These are phyloP conservation scores for Fusarium fracticaudum DNA, from an alignment of 2,329 filamentous ascomycete genomes.

Conservation along the genomic window DNA sequence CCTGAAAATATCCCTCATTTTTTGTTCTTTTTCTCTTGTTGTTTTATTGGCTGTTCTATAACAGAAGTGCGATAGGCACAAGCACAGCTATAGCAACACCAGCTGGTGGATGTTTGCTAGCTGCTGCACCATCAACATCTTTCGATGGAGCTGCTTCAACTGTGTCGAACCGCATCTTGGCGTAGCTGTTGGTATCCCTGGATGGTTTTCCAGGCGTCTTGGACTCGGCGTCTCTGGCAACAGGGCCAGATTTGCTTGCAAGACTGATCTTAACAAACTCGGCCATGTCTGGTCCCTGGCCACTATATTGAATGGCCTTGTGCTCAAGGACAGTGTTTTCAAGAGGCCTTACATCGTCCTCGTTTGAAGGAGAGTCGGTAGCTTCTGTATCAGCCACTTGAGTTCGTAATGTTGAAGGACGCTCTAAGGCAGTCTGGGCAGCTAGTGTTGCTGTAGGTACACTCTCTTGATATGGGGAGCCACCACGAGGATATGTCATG, in stretches of 20 bases:
- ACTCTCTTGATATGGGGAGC: constrained; percentile 26
- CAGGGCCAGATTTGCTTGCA: background rate
- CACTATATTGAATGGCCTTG: constrained; percentile 18
- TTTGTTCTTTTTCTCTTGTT: background rate
- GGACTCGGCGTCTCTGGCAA: background rate
- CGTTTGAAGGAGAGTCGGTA: constrained; percentile 16
- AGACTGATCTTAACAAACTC: constrained; percentile 16
- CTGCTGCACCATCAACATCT: constrained; percentile 9
- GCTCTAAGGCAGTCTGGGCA: constrained; percentile 1
- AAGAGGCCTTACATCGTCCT: background rate
- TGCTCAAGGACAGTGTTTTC: constrained; percentile 29
- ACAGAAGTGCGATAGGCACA: constrained; percentile 25
- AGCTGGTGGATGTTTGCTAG: constrained; percentile 1
- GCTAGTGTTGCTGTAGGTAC: constrained; percentile 16
- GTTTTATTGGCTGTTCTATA: constrained; percentile 1
- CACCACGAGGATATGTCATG: constrained; percentile 42
- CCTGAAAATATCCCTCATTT: background rate
- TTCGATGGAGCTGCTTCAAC: constrained; percentile 10
- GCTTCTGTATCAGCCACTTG: constrained; percentile 10
- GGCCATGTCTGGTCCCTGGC: background rate
- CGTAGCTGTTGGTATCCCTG: constrained; percentile 5
- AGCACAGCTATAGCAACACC: constrained; percentile 15
- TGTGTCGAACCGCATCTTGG: constrained; percentile 9
- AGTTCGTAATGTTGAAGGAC: constrained; percentile 28
- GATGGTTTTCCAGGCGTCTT: background rate